Base-by-base conservation (phyloP, 2,329 filamentous ascomycete genomes). In the Parastagonospora nodorum region DNA sequence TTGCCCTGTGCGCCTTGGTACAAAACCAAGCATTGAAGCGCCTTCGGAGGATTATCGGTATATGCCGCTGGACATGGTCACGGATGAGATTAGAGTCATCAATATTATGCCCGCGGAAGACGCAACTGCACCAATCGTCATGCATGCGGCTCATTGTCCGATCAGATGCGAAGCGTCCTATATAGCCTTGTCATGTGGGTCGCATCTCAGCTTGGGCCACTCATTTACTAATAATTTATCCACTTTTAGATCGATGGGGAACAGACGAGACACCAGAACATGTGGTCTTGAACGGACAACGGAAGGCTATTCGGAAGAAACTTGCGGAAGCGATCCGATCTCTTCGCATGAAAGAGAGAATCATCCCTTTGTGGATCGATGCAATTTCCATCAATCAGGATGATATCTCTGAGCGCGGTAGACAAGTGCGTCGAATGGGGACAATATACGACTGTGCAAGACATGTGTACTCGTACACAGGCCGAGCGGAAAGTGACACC, bases 31-130 rank as follows among this genome's bases (percentile, higher is more conserved):
- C 9, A 37, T n/a, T 5, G 41, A 51, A 1, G 9, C 19, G 14
- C 44, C 51, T 1, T 45, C 36, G 6, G 30, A 30, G 27, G 12
- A 38, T 2, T 55, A 39, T n/a, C 44, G 40, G n/a, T 55, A 55
- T 36, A 48, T 55, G 48, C 44, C 48, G 16, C 19, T 55, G 24
- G 38, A 52, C 14, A 42, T 52, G 49, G 11, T 52, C 11, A 32
- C 30, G 5, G 45, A 49, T 35, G 49, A 52, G n/a, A 44, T 52
- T 2, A 33, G 49, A 27, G 36, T 53, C 12, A 53, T 53, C 4
- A 50, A 47, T n/a, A 33, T 53, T 9, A 47, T 50, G 51, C 47
- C 51, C 31, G 48, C 48, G 2, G 27, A 41, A 15, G 30, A 45
- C 30, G 15, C 4, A 9, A 10, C 37, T 39, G 48, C 48, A 19